Percentiles rank a stretch among this genome's conserved stretches.
phyloP scores from a whole-genome alignment of 2,329 filamentous ascomycete genomes.

The Aspergillus brasiliensis region DNA sequence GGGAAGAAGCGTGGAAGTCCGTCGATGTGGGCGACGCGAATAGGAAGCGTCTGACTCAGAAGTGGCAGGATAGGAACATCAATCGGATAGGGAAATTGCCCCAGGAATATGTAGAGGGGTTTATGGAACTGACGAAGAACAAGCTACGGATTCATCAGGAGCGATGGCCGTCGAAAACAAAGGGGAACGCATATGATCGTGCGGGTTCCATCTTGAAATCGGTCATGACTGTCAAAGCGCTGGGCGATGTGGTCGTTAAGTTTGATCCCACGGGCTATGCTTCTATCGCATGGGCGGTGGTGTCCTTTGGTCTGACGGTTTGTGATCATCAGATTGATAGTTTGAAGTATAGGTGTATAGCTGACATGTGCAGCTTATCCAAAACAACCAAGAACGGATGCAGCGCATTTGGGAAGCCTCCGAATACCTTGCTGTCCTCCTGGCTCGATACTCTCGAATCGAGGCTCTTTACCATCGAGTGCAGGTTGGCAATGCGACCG shows the following conservation, averaged over 20 bases:
- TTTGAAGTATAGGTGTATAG: not conserved
- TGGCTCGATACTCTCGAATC: not conserved
- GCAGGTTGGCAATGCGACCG: not conserved
- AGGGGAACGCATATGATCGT: not conserved
- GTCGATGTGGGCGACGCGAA: not conserved
- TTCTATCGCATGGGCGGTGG: not conserved
- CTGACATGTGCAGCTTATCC: not conserved
- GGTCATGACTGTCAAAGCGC: not conserved
- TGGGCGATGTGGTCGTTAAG: not conserved
- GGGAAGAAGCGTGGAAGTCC: not conserved
- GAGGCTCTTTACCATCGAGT: not conserved
- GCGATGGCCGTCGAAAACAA: not conserved
- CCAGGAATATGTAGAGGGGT: not conserved
- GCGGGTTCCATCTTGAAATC: not conserved
- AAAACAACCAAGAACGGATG: not conserved
- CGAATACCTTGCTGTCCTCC: not conserved
- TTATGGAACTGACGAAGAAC: not conserved
- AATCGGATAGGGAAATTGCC: not conserved
- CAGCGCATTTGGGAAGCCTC: not conserved
- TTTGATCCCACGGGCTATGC: not conserved
- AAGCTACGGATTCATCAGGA: not conserved
- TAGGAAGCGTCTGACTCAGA: not conserved
- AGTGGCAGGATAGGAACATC: not conserved
- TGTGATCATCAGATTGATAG: not conserved
- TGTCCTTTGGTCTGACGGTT: not conserved